Evolutionary conservation across 495 filamentous ascomycete genomes (phyloP).

Genomic region (Choiromyces venosus): DNA sequence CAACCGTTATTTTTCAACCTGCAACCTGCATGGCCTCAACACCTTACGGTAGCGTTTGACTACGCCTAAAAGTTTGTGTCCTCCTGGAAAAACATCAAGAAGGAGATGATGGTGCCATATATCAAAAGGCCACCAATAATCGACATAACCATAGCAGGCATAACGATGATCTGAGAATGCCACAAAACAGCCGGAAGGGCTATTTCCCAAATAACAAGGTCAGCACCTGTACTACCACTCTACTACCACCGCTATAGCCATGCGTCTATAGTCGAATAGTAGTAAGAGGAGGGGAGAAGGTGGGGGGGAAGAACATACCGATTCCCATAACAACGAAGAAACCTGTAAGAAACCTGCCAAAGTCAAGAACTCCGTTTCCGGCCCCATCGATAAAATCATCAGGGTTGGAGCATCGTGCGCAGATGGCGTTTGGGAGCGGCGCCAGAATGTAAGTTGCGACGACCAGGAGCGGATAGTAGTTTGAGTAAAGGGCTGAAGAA

Average conservation of each 20-base stretch:
- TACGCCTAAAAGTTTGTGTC: conserved; percentile 69
- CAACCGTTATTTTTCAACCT: neutral
- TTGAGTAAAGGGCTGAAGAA: conserved; percentile 80
- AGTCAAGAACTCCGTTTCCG: conserved; percentile 74
- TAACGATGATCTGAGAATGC: conserved; percentile 70
- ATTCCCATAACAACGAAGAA: conserved; percentile 98
- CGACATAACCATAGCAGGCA: conserved; percentile 92
- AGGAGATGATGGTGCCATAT: conserved; percentile 96
- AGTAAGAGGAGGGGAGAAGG: neutral
- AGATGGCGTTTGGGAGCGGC: conserved; percentile 93
- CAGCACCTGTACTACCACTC: neutral
- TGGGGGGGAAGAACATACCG: conserved; percentile 57
- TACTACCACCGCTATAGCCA: neutral
- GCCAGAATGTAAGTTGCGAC: conserved; percentile 93
- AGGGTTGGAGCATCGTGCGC: conserved; percentile 76
- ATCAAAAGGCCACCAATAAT: conserved; percentile 88
- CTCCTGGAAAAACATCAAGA: conserved; percentile 96
- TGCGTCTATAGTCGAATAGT: neutral
- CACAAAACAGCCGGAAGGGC: conserved; percentile 88
- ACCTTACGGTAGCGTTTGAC: conserved; percentile 36
- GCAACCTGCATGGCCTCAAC: neutral
- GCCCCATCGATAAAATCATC: conserved; percentile 85
- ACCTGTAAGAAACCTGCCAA: conserved; percentile 89
- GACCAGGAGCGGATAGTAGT: conserved; percentile 88
- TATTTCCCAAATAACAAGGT: conserved; percentile 43